Evolutionary conservation across 192 early-diverging fungal species (phyloP).

Genomic region (Thamnidium elegans): DNA sequence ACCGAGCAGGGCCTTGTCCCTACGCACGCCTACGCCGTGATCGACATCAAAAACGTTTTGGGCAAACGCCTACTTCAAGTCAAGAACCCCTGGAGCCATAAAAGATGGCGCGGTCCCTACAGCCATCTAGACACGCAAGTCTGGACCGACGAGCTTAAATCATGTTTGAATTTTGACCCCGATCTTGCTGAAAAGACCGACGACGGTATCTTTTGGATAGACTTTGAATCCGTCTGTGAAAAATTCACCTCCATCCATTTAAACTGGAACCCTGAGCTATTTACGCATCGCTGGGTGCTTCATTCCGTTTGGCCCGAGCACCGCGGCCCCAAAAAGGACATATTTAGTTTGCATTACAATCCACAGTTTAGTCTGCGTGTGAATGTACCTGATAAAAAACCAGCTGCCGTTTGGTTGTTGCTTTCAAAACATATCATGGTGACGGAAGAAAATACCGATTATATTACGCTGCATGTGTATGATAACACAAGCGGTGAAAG

Average conservation of each 20-base stretch:
- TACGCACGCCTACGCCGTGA: constrained; percentile 87
- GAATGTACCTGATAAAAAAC: constrained; percentile 43
- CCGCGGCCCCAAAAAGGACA: constrained; percentile 25
- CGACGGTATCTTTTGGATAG: constrained; percentile 89
- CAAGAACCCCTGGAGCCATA: constrained; percentile 92
- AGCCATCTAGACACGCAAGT: constrained; percentile 58
- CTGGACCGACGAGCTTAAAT: constrained; percentile 73
- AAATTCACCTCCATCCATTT: constrained; percentile 86
- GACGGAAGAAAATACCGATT: constrained; percentile 84
- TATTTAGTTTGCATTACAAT: constrained; percentile 53
- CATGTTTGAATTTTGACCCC: constrained; percentile 71
- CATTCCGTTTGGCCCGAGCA: constrained; percentile 56
- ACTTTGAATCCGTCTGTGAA: constrained; percentile 74
- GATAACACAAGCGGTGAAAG: constrained; percentile 60
- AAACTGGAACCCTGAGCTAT: constrained; percentile 85
- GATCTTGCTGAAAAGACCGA: constrained; percentile 61
- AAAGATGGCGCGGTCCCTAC: constrained; percentile 80
- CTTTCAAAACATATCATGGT: constrained; percentile 81
- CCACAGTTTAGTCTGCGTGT: constrained; percentile 78
- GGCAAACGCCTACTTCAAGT: constrained; percentile 75
- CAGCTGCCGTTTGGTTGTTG: constrained; percentile 69
- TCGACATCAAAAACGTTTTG: constrained; percentile 60
- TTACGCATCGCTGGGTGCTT: constrained; percentile 60
- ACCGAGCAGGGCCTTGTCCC: constrained; percentile 72
- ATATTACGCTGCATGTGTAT: constrained; percentile 85